Base-by-base conservation (phyloP, 495 filamentous ascomycete species). In the Xylaria acuta region DNA sequence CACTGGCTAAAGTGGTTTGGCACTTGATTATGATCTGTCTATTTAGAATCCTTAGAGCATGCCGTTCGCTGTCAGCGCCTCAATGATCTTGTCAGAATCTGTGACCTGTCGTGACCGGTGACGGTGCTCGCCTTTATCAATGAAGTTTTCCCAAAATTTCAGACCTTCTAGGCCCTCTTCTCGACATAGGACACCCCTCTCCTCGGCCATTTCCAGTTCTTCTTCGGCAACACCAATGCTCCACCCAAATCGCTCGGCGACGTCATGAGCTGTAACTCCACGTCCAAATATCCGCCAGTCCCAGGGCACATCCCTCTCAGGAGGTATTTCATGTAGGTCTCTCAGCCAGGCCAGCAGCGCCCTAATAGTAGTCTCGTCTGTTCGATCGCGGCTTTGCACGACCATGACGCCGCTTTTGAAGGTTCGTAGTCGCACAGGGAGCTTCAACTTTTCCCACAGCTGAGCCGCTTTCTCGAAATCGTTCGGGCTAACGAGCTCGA, bases 211-310 rank as follows among this genome's bases (percentile, higher is more conserved):
- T 81, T 97, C 94, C 40, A 99, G 82, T 80, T 98, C 97, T 78
- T 98, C 97, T 66, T 89, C 90, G 5, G 96, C 97, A 27, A 99
- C 96, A n/a, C 97, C 97, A 20, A 99, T 92, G 79, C 96, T 98
- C 96, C 96, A 99, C 30, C 94, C 93, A 82, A 99, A 99, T 63
- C 88, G 86, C 81, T 97, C 93, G 0, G 96, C 96, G 0, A 89
- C 88, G 78, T 98, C 95, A 75, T 95, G 92, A 9, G 95, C 94
- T 5, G 94, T 98, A 32, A 99, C 90, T 5, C 94, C 93, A 51
- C 90, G 86, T 2, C 95, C 97, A 78, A 92, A 97, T 30, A 83
- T 69, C 25, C 80, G 84, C 91, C 92, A 94, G 75, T 94, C 91
- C 93, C 93, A 94, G 0, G 86, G 64, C 49, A 90, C 85, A 20